Base-by-base conservation (phyloP, 169 alveolate species). In the Pseudocohnilembus persalinus region DNA sequence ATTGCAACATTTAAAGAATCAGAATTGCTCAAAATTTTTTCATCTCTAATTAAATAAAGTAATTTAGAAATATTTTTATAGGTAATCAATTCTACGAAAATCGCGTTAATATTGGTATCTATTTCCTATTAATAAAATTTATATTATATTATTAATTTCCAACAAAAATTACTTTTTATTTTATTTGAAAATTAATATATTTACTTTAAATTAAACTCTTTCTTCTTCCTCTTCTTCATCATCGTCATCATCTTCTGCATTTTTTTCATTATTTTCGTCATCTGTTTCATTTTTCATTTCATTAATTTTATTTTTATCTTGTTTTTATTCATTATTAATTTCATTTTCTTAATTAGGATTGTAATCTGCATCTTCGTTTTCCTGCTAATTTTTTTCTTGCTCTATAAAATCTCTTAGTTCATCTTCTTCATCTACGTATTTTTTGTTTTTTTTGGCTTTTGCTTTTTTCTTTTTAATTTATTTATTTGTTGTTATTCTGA, bases 401-500 rank as follows among this genome's bases (percentile, higher is more conserved):
- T 86, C 90, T 29, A 81, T 81, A 28, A 88, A 84, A 77, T 85
- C 85, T 16, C 76, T 73, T 75, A 78, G 29, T 26, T 88, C 92
- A 11, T 33, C 86, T 30, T 87, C 89, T 29, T 84, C 85, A 24
- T 81, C 31, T 72, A 80, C 87, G 4, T 83, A 33, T 26, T 83
- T 49, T 29, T 74, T 31, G 32, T 86, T 64, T 29, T 78, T 79
- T 63, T 82, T 77, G 11, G 31, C 72, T 30, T 87, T 87, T 27
- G 72, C 76, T 29, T 88, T 90, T 87, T 90, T 89, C 29, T 76
- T 90, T 76, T 84, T 89, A 29, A 82, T 49, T 31, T 82, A 25
- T 77, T 83, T 91, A 63, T 93, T 83, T 1, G 96, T 93, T 88
- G 91, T 31, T 27, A 93, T 83, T 1, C 93, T 91, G 25, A 92